phyloP scores from a whole-genome alignment of 805 yeast species.

The Cyberlindnera japonica region DNA sequence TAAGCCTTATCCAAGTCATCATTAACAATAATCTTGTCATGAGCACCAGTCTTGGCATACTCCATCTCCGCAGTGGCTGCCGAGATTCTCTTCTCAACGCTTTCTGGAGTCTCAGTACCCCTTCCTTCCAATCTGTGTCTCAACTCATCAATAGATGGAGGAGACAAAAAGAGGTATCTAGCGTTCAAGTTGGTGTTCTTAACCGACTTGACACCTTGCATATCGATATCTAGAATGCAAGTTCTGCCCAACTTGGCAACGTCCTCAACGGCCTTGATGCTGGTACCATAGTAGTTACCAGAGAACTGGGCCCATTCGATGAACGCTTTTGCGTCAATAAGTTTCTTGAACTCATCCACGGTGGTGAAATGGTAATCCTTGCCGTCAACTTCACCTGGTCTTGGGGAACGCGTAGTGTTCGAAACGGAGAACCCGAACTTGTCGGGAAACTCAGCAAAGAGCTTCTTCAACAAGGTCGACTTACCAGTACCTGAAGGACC shows the following conservation, averaged over 20 bases:
- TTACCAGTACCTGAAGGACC: conserved; percentile 98
- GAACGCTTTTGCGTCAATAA: conserved; percentile 73
- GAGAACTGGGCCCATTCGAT: conserved; percentile 98
- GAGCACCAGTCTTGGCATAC: conserved; percentile 87
- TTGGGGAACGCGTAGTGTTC: conserved; percentile 86
- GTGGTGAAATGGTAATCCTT: conserved; percentile 83
- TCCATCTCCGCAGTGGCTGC: conserved; percentile 90
- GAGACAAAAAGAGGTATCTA: conserved; percentile 81
- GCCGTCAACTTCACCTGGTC: conserved; percentile 89
- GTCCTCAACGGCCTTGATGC: conserved; percentile 75
- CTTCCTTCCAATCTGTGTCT: conserved; percentile 74
- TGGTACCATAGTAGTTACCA: conserved; percentile 96
- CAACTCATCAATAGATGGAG: conserved; percentile 84
- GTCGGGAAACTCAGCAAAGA: conserved; percentile 86
- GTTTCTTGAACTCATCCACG: conserved; percentile 72
- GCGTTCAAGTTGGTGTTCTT: conserved; percentile 82
- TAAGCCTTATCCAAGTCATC: conserved; percentile 91
- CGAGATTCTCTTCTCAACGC: conserved; percentile 73
- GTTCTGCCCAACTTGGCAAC: conserved; percentile 55
- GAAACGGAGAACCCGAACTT: conserved; percentile 93
- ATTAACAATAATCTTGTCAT: conserved; percentile 83
- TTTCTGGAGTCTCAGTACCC: conserved; percentile 93
- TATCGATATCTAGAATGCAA: conserved; percentile 94
- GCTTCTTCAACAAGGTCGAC: conserved; percentile 84
- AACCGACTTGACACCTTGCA: conserved; percentile 97